Conservation (phyloP, 2,329 filamentous ascomycete species). For the Alternaria brassicicola region DNA sequence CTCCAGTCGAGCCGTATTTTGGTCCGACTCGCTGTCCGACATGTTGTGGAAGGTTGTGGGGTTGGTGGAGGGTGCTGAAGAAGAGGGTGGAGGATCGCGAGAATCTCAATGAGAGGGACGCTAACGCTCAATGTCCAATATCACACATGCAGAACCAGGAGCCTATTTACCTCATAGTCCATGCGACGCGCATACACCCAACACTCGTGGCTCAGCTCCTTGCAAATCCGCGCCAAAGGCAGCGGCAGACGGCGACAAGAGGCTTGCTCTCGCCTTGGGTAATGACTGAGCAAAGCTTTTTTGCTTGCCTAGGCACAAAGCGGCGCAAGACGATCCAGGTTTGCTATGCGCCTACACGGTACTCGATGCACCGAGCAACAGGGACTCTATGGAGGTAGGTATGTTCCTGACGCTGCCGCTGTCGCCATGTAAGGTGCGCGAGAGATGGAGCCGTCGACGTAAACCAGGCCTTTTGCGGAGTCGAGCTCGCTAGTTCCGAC, state of each 20-base stretch:
- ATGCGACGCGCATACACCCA: slow-evolving; percentile 17
- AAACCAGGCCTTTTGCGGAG: slow-evolving; percentile 12
- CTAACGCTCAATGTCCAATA: slow-evolving; percentile 24
- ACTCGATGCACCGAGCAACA: slow-evolving; percentile 16
- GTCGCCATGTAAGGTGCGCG: slow-evolving; percentile 26
- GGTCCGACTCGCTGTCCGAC: slow-evolving; percentile 47
- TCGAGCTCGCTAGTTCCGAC: not conserved
- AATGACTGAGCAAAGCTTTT: slow-evolving; percentile 21
- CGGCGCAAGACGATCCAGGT: slow-evolving; percentile 4
- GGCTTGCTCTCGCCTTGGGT: not conserved
- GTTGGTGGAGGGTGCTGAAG: slow-evolving; percentile 20
- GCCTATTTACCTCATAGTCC: slow-evolving; percentile 32
- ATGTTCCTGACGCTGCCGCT: slow-evolving; percentile 17
- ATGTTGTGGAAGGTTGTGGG: slow-evolving; percentile 37
- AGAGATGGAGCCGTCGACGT: slow-evolving; percentile 14
- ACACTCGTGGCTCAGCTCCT: not conserved
- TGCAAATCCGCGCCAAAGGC: not conserved
- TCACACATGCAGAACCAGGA: slow-evolving; percentile 32
- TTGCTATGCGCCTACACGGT: slow-evolving; percentile 21
- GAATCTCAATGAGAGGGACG: slow-evolving; percentile 19
- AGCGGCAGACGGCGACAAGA: not conserved
- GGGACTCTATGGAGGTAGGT: not conserved
- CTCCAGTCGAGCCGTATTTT: slow-evolving; percentile 48
- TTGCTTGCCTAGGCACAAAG: slow-evolving; percentile 5
- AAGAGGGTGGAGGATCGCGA: slow-evolving; percentile 10